Evolutionary conservation across 2,329 filamentous ascomycete species (phyloP), one percentile per base, ranked within the genome.

Genomic region (Neofusicoccum laricinum): DNA sequence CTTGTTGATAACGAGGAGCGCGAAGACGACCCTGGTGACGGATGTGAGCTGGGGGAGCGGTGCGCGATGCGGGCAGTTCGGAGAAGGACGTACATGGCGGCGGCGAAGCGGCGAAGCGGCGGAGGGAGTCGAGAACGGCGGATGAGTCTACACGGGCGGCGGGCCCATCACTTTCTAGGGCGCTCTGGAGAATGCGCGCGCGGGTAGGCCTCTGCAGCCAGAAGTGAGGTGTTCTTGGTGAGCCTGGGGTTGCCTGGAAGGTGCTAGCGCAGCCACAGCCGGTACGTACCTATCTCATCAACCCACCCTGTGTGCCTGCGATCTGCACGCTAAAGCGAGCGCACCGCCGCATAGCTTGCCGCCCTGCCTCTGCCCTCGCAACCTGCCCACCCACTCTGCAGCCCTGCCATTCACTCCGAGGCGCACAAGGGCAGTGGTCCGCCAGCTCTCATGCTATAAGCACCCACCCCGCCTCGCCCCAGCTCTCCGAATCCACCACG

Each of bases 1-100:
- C 85, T 99, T 99, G 84, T 97, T 98, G 83, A 99, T 97, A 77
- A 99, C 90, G 77, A 98, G 93, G 74, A 99, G 89, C 65, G 93
- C 89, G 78, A 96, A 95, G 77, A 99, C 90, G 69, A 93, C 91
- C 95, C 93, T 98, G 70, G 51, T 17, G 38, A 25, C 14, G 46
- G 46, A 34, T 32, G 61, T 64, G 25, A 64, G 61, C 50, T 55
- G 34, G 48, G 17, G 38, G 43, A 51, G 19, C 17, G 53, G 21
- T 21, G 57, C 21, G 34, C 4, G 64, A n/a, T 41, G 48, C 36
- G 46, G 57, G 57, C 36, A 38, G 32, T 25, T 46, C 48, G 46
- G 61, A 45, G 61, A 38, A 53, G 61, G 61, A 25, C 61, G 48
- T 45, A 64, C 61, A 59, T 64, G 63, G 11, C 45, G 51, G 34